Base-by-base conservation (phyloP, 805 yeast genomes). In the Pichia cabralensis region DNA sequence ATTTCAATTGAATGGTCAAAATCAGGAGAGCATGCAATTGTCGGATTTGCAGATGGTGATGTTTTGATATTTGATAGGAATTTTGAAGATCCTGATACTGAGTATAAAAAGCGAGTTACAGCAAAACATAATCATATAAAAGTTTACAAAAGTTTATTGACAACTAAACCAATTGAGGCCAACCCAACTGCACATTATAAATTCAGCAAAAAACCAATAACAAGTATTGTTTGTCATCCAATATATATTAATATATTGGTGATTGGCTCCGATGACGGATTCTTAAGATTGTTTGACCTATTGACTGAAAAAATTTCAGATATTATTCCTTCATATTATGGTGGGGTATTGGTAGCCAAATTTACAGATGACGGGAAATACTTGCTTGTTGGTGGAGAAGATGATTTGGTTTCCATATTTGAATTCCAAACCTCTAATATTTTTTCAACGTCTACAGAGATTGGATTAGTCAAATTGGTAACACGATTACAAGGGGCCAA, bases 231-330 rank as follows among this genome's bases (percentile, higher is more conserved):
- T 38, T 49, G 60, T 36, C 62, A 71, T 44, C 65, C 83, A 51
- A 31, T 52, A 45, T 47, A 41, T 32, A 42, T 53, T 7, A 60
- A 61, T 22, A 30, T 70, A 6, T 34, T 71, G 7, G 69, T 75
- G 0, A 49, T 75, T n/a, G 71, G 80, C 0, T 61, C 74, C 6
- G 80, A 74, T 40, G 85, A 79, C 48, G 92, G 86, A 3, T 69
- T 67, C 40, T 56, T 76, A 18, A 57, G 80, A 30, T 45, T 80
- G 13, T 58, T 80, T 30, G 79, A 78, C 48, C 50, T 77, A 3
- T 46, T 48, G 17, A 51, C 48, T 6, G 74, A 70, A 40, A 38
- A 35, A 9, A 38, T 69, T 4, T 47, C 71, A 1, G 88, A 78
- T 44, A 58, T 77, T 1, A 53, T 73, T 22, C 74, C 82, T 4